Conservation (phyloP, 2,329 filamentous ascomycete genomes). For the Blastomyces gilchristii region DNA sequence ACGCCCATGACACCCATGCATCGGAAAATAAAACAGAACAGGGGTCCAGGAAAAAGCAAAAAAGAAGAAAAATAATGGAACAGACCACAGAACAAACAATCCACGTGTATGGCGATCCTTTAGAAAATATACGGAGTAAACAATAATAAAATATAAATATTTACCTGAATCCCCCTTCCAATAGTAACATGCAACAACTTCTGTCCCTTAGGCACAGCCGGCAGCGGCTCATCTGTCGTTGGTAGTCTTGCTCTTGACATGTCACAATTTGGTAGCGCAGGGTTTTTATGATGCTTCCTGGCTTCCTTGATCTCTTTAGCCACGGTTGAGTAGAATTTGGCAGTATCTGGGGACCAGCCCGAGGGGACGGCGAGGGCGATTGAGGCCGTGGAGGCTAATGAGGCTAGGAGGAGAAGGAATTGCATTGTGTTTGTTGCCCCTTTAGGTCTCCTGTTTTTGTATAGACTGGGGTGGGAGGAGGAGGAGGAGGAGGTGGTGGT, state of each 20-base stretch:
- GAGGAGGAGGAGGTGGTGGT: background rate
- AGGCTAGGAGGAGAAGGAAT: slow-evolving; percentile 21
- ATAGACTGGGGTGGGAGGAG: too few species aligned
- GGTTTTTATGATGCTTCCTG: slow-evolving; percentile 13
- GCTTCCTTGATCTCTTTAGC: slow-evolving; percentile 29
- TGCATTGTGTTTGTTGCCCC: slow-evolving; percentile 14
- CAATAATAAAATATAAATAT: background rate
- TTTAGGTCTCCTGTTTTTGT: too few species aligned
- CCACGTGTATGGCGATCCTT: background rate
- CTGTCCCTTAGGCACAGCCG: slow-evolving; percentile 50
- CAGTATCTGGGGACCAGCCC: slow-evolving; percentile 32
- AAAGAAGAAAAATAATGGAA: background rate
- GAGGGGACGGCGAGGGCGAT: slow-evolving; percentile 27
- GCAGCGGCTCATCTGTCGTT: slow-evolving; percentile 49
- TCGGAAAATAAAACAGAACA: background rate
- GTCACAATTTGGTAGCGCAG: slow-evolving; percentile 24
- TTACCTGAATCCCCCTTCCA: slow-evolving; percentile 62
- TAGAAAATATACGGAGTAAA: background rate
- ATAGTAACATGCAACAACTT: slow-evolving; percentile 67
- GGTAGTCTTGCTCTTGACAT: slow-evolving; percentile 28
- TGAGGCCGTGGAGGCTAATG: slow-evolving; percentile 25
- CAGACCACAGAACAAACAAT: background rate
- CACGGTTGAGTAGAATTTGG: slow-evolving; percentile 32
- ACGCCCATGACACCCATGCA: too few species aligned
- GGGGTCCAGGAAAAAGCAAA: background rate